Base-by-base conservation (phyloP, 2,329 filamentous ascomycete genomes). In the Coleophoma cylindrospora region DNA sequence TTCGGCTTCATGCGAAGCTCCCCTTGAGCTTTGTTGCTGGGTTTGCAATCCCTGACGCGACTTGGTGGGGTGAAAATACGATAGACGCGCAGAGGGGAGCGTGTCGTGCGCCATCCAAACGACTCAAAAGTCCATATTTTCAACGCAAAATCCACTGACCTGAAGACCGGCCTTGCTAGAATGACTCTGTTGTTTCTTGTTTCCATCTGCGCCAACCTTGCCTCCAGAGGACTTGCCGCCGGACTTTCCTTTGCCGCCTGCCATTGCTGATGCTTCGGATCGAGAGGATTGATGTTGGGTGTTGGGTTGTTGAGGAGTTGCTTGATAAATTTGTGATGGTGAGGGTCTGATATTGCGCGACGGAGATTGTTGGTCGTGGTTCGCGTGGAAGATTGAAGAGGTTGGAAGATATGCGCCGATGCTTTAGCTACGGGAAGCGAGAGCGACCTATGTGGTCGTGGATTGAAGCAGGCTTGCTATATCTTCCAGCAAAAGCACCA, bases 221-320 rank as follows among this genome's bases (percentile, higher is more conserved):
- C 64, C 64, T 56, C 64, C 64, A n/a, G 64, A 66, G 14, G 62
- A 65, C 61, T 67, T 67, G 49, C 64, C 64, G 45, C 62, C 64
- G 51, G 62, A 65, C 57, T 67, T 67, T 58, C 64, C 64, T 54
- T 66, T 66, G 54, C 64, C 64, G 40, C 64, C 64, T 40, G 64
- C 62, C 64, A 67, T 67, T 59, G 54, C 50, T 44, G 45, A 51
- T 54, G 33, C 44, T 47, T 49, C 34, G 22, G 3, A 40, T 43
- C 27, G 37, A 27, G 15, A 44, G 22, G 43, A 21, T 19, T 38
- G 43, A 37, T 19, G 49, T 48, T 15, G 21, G 11, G 41, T 11
- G 22, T 14, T 22, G 14, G 15, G 4, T 44, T 44, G 17, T 21
- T 44, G 15, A 32, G 14, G 36, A 34, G 40, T 44, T 45, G 17